These are phyloP conservation scores for Irpex sp. DNA, from an alignment of 1,284 basidiomycete genomes.

Conservation along the genomic window DNA sequence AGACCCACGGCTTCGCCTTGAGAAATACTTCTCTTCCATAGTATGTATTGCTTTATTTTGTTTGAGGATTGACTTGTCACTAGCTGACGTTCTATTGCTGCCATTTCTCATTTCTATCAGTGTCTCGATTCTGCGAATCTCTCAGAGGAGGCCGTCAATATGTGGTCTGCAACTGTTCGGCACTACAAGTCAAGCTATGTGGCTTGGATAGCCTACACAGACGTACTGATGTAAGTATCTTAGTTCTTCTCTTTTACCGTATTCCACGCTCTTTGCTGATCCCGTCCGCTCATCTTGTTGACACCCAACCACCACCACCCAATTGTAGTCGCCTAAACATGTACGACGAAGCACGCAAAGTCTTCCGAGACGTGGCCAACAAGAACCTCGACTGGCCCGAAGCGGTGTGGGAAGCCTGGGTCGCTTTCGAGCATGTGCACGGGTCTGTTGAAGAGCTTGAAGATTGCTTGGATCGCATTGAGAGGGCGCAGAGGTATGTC, in stretches of 20 bases:
- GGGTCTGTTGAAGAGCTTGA: constrained; percentile 72
- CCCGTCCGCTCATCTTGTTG: too few relatives aligned
- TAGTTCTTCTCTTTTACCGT: too few relatives aligned
- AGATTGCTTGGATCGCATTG: constrained; percentile 60
- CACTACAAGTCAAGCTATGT: constrained; percentile 66
- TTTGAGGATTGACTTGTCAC: too few relatives aligned
- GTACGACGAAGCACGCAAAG: constrained; percentile 54
- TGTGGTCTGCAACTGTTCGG: constrained; percentile 61
- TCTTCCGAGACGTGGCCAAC: constrained; percentile 58
- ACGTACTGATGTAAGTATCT: constrained; percentile 53
- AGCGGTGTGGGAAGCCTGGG: constrained; percentile 84
- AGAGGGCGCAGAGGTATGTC: constrained; percentile 59
- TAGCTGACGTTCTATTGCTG: too few relatives aligned
- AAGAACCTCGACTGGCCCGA: constrained; percentile 90
- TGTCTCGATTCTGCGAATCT: constrained; percentile 46
- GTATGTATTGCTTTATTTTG: constrained; percentile 40
- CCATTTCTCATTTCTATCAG: constrained; percentile 13
- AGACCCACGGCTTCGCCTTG: constrained; percentile 63
- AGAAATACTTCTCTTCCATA: constrained; percentile 72
- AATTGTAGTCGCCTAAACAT: too few relatives aligned
- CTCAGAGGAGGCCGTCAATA: constrained; percentile 44
- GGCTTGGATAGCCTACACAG: constrained; percentile 65
- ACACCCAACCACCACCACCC: too few relatives aligned
- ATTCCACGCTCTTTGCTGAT: too few relatives aligned
- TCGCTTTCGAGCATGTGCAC: constrained; percentile 79